phyloP scores from a whole-genome alignment of 75 land plant genomes.

The Gnetum montanum region DNA sequence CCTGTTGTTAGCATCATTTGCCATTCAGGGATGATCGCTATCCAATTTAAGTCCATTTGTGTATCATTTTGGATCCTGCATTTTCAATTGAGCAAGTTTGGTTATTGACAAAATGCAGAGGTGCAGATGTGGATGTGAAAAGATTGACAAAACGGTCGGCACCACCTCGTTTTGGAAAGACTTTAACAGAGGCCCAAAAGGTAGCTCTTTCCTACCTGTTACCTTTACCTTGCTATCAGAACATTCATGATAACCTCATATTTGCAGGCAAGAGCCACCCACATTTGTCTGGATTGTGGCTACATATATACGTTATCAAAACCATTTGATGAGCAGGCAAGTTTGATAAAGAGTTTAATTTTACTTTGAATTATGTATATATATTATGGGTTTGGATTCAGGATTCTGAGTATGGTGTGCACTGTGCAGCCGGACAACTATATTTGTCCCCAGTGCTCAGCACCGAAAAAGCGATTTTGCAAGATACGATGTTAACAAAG shows the following conservation, averaged over 20 bases:
- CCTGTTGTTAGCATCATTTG: too few species aligned
- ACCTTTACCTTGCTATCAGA: too few species aligned
- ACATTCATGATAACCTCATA: too few species aligned
- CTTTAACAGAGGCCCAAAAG: conserved; percentile 89
- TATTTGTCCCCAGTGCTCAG: conserved; percentile 84
- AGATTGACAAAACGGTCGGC: conserved; percentile 83
- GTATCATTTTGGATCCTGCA: too few species aligned
- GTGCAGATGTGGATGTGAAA: conserved; percentile 67
- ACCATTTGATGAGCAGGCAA: conserved; percentile 93
- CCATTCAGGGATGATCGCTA: too few species aligned
- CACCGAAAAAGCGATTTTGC: conserved; percentile 99
- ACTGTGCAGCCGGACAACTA: conserved; percentile 63
- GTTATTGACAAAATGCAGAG: too few species aligned
- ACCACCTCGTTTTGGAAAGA: conserved; percentile 91
- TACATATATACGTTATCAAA: conserved; percentile 76
- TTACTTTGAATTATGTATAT: neutral
- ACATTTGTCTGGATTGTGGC: conserved; percentile 96
- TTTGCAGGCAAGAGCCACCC: conserved; percentile 83
- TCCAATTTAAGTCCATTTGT: too few species aligned
- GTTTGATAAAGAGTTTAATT: neutral
- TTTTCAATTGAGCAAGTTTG: too few species aligned
- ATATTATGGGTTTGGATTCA: too few species aligned
- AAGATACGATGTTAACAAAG: conserved; percentile 77
- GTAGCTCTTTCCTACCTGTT: conserved; percentile 8
- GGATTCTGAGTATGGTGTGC: neutral